Evolutionary conservation across 257 asterid genomes (phyloP).

Genomic region (Misopates orontium): DNA sequence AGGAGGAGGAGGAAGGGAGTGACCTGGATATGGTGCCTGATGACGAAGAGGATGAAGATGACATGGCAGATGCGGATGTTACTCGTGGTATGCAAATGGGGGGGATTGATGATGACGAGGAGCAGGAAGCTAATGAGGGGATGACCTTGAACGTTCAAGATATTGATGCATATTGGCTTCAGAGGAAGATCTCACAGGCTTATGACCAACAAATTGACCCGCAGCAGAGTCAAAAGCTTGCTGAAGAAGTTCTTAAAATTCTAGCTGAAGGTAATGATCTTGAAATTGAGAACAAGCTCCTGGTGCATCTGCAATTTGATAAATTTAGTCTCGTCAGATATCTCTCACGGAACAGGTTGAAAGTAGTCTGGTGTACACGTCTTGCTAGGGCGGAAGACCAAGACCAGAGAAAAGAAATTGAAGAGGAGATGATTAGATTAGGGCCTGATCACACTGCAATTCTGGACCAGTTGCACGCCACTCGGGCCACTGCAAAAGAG

Average conservation of each 20-base stretch:
- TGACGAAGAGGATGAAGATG: slow-evolving; percentile 62
- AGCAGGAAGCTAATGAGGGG: slow-evolving; percentile 53
- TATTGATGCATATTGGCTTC: slow-evolving; percentile 68
- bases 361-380: slow-evolving; percentile 62
- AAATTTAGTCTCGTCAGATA: slow-evolving; percentile 52
- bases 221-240: slow-evolving; percentile 62
- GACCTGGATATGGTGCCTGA: slow-evolving; percentile 62
- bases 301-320: slow-evolving; percentile 56
- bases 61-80: slow-evolving; percentile 34
- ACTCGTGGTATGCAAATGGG: slow-evolving; percentile 68
- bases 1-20: slow-evolving; percentile 61
- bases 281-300: slow-evolving; percentile 51
- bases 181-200: slow-evolving; percentile 66
- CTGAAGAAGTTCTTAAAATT: slow-evolving; percentile 58
- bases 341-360: slow-evolving; percentile 50
- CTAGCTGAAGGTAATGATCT: slow-evolving; percentile 64
- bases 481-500: slow-evolving; percentile 63
- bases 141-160: slow-evolving; percentile 63
- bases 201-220: slow-evolving; percentile 61
- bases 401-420: slow-evolving; percentile 54
- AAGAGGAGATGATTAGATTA: slow-evolving; percentile 54
- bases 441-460: slow-evolving; percentile 51
- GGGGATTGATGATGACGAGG: slow-evolving; percentile 58
- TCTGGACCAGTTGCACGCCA: slow-evolving; percentile 61
- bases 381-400: slow-evolving; percentile 62